Base-by-base conservation (phyloP, 305 asterid genomes). In the Solanum chacoense region DNA sequence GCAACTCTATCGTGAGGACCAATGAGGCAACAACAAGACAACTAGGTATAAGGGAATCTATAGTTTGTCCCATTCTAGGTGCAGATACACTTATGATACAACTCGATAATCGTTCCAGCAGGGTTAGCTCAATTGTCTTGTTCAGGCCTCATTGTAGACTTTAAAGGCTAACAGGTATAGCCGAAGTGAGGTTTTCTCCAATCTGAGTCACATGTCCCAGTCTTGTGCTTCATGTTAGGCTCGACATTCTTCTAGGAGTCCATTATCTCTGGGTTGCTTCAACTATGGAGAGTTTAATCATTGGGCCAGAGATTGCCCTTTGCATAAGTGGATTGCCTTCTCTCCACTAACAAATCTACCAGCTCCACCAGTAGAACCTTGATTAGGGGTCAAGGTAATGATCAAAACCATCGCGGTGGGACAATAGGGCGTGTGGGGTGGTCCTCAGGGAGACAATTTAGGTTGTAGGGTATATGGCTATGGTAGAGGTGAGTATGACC, bases 101-200 rank as follows among this genome's bases (percentile, higher is more conserved):
- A 7, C n/a, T 7, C 1, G n/a, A 18, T 55, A 1, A 55, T 3
- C 10, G 2, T 55, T 16, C n/a, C 2, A 55, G 0, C 0, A 55
- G 67, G 24, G 10, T 55, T 18, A 55, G 67, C 1, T 16, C 24
- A 55, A 7, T 20, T 5, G 24, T 20, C 24, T 7, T 18, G 11
- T 55, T 55, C 11, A 6, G 67, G 11, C 2, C 24, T 18, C 5
- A 55, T 16, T 55, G 4, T 3, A 55, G 5, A 18, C 11, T 18
- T 55, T 0, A 0, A 20, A 55, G 67, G 67, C 0, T 55, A 11
- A 18, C 10, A 6, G 0, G 11, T 55, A 55, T 18, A 18, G 11
- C 5, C 1, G 2, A 7, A 18, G 10, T 18, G 10, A 55, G n/a
- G 67, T 55, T 18, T 16, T 4, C 67, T 18, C 67, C 3, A 55